Evolutionary conservation across 768 basidiomycete genomes (phyloP).

Genomic region (Chalciporus pseudorubinellus): DNA sequence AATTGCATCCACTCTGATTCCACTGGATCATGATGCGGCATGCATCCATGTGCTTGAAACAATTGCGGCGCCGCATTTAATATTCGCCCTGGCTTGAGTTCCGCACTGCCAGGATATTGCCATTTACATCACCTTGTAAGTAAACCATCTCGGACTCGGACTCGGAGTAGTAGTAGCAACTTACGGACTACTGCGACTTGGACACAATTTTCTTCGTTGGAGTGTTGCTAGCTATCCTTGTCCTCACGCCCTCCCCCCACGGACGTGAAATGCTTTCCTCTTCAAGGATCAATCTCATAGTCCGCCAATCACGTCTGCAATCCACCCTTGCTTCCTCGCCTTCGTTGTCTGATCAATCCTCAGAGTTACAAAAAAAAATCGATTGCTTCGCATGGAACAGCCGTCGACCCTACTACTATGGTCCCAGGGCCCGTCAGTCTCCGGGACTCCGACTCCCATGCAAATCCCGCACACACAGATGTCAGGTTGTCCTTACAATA

Average conservation of each 20-base stretch:
- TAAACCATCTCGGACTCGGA: too few relatives aligned
- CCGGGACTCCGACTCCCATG: slow-evolving; percentile 21
- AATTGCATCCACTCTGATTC: too few relatives aligned
- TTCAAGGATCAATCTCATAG: slow-evolving; percentile 22
- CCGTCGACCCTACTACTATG: slow-evolving; percentile 9
- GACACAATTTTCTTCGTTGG: neutral
- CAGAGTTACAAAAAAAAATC: slow-evolving; percentile 6
- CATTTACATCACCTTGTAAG: too few relatives aligned
- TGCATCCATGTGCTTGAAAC: too few relatives aligned
- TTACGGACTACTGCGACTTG: too few relatives aligned
- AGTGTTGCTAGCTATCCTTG: too few relatives aligned
- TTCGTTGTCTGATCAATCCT: slow-evolving; percentile 18
- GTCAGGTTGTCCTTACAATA: neutral
- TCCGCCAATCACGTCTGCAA: slow-evolving; percentile 22
- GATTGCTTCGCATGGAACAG: slow-evolving; percentile 18
- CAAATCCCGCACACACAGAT: slow-evolving; percentile 20
- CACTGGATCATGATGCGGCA: neutral
- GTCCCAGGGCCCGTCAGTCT: neutral
- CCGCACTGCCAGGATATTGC: too few relatives aligned
- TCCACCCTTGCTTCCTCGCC: slow-evolving; percentile 16
- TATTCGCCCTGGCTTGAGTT: too few relatives aligned
- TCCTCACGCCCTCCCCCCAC: neutral
- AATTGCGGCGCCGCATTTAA: too few relatives aligned
- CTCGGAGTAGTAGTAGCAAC: too few relatives aligned
- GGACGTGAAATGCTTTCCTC: slow-evolving; percentile 2